A percentile compares a stretch with the other conserved stretches of the same genome.
Evolutionary conservation across 2,329 filamentous ascomycete genomes (phyloP).

Genomic region (Colletotrichum costaricense): DNA sequence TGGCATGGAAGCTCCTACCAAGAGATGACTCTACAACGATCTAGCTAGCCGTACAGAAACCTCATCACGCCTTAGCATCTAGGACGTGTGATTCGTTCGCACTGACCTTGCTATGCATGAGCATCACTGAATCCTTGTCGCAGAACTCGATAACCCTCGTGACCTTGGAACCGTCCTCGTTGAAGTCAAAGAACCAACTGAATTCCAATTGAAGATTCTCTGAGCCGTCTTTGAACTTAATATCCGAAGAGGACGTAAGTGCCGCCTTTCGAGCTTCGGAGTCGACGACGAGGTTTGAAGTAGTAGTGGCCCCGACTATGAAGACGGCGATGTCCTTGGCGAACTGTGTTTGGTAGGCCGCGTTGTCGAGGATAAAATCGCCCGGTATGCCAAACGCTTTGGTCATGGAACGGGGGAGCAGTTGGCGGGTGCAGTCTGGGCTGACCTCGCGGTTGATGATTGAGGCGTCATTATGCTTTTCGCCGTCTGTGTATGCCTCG

Average conservation of each 20-base stretch:
- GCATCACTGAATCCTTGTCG: slow-evolving; percentile 49
- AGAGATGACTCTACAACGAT: not conserved
- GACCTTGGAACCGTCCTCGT: slow-evolving; percentile 20
- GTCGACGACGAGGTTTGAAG: slow-evolving; percentile 27
- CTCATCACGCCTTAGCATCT: not conserved
- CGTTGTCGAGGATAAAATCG: not conserved
- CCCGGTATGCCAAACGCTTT: slow-evolving; percentile 7
- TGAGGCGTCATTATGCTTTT: slow-evolving; percentile 3
- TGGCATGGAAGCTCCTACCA: not conserved
- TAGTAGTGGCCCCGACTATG: not conserved
- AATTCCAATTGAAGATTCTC: not conserved
- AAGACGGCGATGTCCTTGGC: slow-evolving; percentile 3
- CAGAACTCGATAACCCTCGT: slow-evolving; percentile 35
- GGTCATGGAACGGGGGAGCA: slow-evolving; percentile 6
- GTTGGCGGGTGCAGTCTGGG: slow-evolving; percentile 14
- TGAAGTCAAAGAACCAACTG: slow-evolving; percentile 19
- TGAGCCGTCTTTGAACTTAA: not conserved
- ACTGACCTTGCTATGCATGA: not conserved
- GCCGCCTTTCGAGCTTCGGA: slow-evolving; percentile 20
- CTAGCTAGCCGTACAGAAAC: not conserved
- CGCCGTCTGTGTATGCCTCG: slow-evolving; percentile 1
- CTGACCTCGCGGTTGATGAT: slow-evolving; percentile 29
- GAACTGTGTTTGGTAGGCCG: not conserved
- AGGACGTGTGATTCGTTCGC: not conserved
- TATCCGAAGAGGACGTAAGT: slow-evolving; percentile 1